Conservation (phyloP, 1,284 basidiomycete genomes). For the Sanghuangporus baumii region DNA sequence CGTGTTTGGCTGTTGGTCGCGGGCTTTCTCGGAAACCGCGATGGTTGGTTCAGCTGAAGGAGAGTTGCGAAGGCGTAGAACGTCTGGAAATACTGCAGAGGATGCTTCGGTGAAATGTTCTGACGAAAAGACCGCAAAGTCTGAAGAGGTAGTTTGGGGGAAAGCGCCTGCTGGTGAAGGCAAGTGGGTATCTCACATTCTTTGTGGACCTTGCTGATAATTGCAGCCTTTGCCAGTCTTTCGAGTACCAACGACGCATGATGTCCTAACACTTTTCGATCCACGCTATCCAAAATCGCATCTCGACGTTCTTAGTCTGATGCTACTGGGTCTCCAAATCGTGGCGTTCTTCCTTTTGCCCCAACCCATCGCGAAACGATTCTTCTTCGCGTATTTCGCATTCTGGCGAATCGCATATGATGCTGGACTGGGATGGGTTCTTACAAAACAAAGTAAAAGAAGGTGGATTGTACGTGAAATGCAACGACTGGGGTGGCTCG, state of each 20-base stretch:
- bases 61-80: slow-evolving; percentile 11
- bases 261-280: slow-evolving; percentile 89
- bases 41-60: slow-evolving; percentile 7
- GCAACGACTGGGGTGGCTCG: slow-evolving; percentile 82
- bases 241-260: slow-evolving; percentile 91
- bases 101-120: neutral
- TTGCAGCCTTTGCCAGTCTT: slow-evolving; percentile 59
- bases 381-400: slow-evolving; percentile 85
- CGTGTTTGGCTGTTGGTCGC: neutral
- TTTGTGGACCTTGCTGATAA: neutral
- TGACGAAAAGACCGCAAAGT: slow-evolving; percentile 10
- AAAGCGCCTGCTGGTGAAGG: slow-evolving; percentile 82
- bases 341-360: slow-evolving; percentile 69
- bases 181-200: slow-evolving; percentile 30
- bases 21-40: neutral
- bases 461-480: slow-evolving; percentile 88
- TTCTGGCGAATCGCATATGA: slow-evolving; percentile 95
- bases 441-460: slow-evolving; percentile 91
- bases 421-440: slow-evolving; percentile 87
- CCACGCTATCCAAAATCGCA: slow-evolving; percentile 89
- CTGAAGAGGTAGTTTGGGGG: slow-evolving; percentile 76
- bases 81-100: neutral
- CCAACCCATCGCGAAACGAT: slow-evolving; percentile 45
- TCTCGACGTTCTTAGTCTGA: slow-evolving; percentile 83
- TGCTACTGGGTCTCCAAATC: slow-evolving; percentile 74